Percentiles rank a stretch among this genome's conserved stretches.
phyloP scores from a whole-genome alignment of 2,329 filamentous ascomycete species.

The Hypoxylon sp. region DNA sequence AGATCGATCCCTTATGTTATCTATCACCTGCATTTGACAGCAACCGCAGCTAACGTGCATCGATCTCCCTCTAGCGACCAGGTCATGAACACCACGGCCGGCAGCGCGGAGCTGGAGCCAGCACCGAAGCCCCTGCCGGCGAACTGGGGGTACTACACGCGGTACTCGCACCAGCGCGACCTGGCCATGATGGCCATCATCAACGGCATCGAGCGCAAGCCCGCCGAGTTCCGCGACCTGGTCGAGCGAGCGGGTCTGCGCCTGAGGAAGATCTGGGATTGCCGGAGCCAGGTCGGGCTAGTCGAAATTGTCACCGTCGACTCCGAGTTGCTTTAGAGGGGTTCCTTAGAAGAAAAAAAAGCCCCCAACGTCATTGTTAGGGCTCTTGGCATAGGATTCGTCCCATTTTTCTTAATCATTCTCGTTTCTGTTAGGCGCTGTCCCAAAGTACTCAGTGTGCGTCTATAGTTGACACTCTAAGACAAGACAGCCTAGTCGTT shows the following conservation, averaged over 20 bases:
- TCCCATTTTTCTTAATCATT: background rate
- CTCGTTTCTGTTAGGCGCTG: background rate
- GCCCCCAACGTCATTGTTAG: background rate
- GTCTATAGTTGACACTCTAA: background rate
- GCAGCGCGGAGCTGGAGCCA: constrained; percentile 44
- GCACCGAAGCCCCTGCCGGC: constrained; percentile 51
- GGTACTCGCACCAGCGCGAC: constrained; percentile 51
- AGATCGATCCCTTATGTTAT: background rate
- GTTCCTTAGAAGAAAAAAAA: background rate
- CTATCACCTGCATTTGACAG: too few relatives aligned
- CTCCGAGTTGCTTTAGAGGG: constrained; percentile 6
- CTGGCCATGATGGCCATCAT: constrained; percentile 52
- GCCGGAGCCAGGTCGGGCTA: constrained; percentile 50
- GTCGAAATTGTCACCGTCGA: constrained; percentile 38
- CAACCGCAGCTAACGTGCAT: constrained; percentile 1
- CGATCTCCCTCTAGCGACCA: constrained; percentile 46
- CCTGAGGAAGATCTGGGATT: constrained; percentile 50
- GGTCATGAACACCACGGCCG: constrained; percentile 53
- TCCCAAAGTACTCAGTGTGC: background rate
- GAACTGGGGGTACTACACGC: constrained; percentile 52
- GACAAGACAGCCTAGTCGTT: background rate
- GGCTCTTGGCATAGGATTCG: background rate
- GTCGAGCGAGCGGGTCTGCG: constrained; percentile 48
- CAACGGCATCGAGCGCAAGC: constrained; percentile 54
- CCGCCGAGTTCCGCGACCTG: constrained; percentile 47